A percentile compares a stretch with the other conserved stretches of the same genome.
These are phyloP conservation scores for Trypanosoma brucei DNA, from an alignment of 208 protist genomes.

Conservation along the genomic window DNA sequence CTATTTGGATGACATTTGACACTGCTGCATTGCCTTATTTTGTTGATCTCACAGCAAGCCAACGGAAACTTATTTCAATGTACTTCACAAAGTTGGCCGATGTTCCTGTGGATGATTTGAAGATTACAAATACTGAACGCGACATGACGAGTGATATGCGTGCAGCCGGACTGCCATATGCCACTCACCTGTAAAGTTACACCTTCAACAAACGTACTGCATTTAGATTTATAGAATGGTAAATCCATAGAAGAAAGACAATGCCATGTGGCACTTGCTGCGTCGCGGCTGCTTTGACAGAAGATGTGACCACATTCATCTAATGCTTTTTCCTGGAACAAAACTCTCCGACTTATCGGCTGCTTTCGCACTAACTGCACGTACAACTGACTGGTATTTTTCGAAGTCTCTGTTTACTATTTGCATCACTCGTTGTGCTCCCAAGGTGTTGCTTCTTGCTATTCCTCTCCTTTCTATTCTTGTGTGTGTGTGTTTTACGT, in stretches of 20 bases:
- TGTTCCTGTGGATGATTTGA: conserved; percentile 1
- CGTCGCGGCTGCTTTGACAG: no score
- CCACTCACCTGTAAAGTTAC: conserved; percentile 8
- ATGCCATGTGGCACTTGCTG: no score
- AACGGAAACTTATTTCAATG: conserved; percentile 55
- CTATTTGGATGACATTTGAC: conserved; percentile 39
- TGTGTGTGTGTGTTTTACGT: no score
- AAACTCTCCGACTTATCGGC: no score
- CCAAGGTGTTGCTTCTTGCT: not conserved
- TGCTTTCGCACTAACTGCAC: no score
- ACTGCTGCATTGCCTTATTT: conserved; percentile 39
- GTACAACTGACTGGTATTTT: no score
- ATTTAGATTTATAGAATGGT: no score
- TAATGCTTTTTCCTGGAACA: no score
- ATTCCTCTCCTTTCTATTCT: conserved; percentile 10
- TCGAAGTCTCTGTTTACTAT: no score
- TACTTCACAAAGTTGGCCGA: conserved; percentile 32
- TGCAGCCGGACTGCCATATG: conserved; percentile 15
- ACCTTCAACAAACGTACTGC: not conserved
- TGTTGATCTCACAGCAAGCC: conserved; percentile 25
- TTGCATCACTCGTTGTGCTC: no score
- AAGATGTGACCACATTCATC: no score
- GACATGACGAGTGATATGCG: conserved; percentile 35
- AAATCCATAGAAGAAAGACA: no score
- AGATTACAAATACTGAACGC: not conserved